Evolutionary conservation across 352 stramenopile species (phyloP).

Genomic region (Phytophthora brassicae): DNA sequence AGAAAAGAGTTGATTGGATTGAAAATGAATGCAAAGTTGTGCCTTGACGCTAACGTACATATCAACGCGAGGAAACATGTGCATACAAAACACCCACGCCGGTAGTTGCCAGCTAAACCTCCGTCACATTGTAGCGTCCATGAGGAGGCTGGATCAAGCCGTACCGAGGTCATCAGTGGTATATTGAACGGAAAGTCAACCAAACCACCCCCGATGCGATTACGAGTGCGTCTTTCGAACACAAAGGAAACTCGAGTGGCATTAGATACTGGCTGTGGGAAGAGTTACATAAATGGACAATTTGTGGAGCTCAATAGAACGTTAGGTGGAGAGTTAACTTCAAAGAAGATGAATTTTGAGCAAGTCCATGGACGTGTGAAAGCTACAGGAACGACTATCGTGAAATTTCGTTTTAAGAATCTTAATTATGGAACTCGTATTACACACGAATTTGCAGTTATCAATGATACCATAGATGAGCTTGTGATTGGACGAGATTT

Average conservation of each 20-base stretch:
- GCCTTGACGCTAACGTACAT: too few relatives aligned
- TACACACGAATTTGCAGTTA: not conserved
- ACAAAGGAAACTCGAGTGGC: not conserved
- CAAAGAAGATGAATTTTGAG: not conserved
- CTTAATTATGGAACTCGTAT: constrained; percentile 1
- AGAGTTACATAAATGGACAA: not conserved
- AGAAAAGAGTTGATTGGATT: too few relatives aligned
- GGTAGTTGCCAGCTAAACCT: too few relatives aligned
- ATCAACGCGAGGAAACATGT: too few relatives aligned
- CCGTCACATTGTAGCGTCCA: too few relatives aligned
- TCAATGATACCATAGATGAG: not conserved
- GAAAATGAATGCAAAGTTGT: too few relatives aligned
- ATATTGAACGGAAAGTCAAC: not conserved
- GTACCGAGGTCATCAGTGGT: not conserved
- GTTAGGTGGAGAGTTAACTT: not conserved
- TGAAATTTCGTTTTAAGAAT: constrained; percentile 5
- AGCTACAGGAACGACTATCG: not conserved
- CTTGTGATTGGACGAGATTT: constrained; percentile 4
- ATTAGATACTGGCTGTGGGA: not conserved
- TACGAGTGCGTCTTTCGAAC: not conserved
- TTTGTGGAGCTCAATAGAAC: not conserved
- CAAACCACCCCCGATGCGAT: not conserved
- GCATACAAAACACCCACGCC: too few relatives aligned
- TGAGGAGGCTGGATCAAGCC: too few relatives aligned
- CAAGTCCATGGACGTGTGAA: not conserved